Evolutionary conservation across 306 rosid genomes (phyloP), one percentile per base, ranked within the genome.

Genomic region (Ormosia semicastrata): DNA sequence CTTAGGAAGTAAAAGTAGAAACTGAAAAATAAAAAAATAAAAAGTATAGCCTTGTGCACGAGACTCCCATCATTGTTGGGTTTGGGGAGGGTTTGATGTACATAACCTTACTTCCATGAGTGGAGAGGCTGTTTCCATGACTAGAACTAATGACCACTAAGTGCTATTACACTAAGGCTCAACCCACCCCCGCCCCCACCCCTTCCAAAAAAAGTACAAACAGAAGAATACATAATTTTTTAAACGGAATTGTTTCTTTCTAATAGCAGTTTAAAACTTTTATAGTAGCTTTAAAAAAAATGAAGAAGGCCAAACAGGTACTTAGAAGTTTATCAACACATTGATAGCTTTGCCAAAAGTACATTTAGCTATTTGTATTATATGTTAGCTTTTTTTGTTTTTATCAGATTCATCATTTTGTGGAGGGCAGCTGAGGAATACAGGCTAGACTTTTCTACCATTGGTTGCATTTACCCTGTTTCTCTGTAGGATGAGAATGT

Each of bases 401-500:
- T 56, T 33, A 41, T 74, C 36, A 34, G 41, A 77, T 54, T 56
- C 46, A 34, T 73, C 78, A 18, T 59, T 54, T 81, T 39, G 40
- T 15, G 47, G 77, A 49, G 68, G 68, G 33, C 14, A 37, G 56
- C 63, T 36, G 69, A 5, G 59, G 79, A 76, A 39, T 63, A 12
- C 54, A 53, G 67, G 65, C 5, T 72, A 73, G 57, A 57, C 46
- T 56, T 72, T 63, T 30, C 67, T 9, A 36, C 39, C 6, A 37
- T 43, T 46, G 70, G 52, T 70, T 81, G n/a, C 64, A 63, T 76
- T 74, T 75, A 17, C 54, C 81, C 47, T 36, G 30, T 54, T 85
- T 62, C 46, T 53, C 32, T 67, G 13, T 70, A 43, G 52, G 66
- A 63, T 54, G 64, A 53, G 71, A 29, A 40, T 60, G 53, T 56